These are phyloP conservation scores for Paracoccidioides brasiliensis DNA, from an alignment of 2,329 filamentous ascomycete genomes.

Conservation along the genomic window DNA sequence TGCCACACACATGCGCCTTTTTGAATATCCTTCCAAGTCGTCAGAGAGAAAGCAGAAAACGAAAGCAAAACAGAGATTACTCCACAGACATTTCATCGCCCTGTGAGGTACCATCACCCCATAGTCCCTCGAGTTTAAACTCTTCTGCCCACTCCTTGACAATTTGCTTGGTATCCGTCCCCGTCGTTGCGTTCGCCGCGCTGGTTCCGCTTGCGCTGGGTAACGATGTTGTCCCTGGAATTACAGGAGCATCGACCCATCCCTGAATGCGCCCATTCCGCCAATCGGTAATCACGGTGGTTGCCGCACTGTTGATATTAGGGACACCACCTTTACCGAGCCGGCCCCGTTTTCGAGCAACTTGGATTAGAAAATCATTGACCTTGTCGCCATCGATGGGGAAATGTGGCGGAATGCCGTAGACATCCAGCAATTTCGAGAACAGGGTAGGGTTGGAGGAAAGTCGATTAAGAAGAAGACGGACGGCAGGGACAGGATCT, in stretches of 20 bases:
- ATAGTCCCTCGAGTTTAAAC: conserved; percentile 88
- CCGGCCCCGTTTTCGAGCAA: conserved; percentile 81
- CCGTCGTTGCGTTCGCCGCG: conserved; percentile 20
- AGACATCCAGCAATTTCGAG: conserved; percentile 66
- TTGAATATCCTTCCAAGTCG: neutral
- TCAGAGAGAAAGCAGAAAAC: neutral
- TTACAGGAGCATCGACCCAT: conserved; percentile 66
- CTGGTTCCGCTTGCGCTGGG: conserved; percentile 24
- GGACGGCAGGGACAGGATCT: conserved; percentile 79
- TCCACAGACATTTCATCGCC: conserved; percentile 29
- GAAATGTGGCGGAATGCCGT: conserved; percentile 71
- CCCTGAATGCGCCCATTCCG: conserved; percentile 88
- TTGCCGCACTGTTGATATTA: conserved; percentile 75
- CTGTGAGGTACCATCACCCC: conserved; percentile 50
- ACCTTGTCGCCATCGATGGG: conserved; percentile 57
- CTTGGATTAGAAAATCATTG: conserved; percentile 86
- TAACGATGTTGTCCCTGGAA: conserved; percentile 40
- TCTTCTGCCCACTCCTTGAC: conserved; percentile 88
- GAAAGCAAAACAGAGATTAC: conserved; percentile 12
- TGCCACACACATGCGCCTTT: neutral
- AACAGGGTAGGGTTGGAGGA: conserved; percentile 60
- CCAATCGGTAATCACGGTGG: conserved; percentile 94
- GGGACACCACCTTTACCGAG: conserved; percentile 82
- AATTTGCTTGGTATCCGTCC: conserved; percentile 65
- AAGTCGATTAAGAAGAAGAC: conserved; percentile 68